Conservation (phyloP, 495 filamentous ascomycete genomes). For the Zalerion maritima region DNA sequence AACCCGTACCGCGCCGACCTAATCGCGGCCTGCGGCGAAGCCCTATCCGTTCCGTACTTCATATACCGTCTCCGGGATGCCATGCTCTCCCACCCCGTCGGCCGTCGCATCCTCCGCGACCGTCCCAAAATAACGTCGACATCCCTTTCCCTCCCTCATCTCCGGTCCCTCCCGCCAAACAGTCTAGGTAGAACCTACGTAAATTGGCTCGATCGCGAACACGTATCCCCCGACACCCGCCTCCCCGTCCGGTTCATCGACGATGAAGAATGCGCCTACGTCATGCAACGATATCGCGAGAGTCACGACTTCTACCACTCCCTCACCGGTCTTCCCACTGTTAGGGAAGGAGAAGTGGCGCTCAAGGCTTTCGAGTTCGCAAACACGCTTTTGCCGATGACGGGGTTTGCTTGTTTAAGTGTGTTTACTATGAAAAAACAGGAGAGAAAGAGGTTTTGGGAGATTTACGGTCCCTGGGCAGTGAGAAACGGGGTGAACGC, state of each 20-base stretch:
- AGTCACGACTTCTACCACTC: slow-evolving; percentile 99
- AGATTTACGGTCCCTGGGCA: slow-evolving; percentile 80
- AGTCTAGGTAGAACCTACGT: slow-evolving; percentile 79
- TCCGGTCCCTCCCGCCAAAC: slow-evolving; percentile 55
- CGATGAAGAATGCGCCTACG: slow-evolving; percentile 88
- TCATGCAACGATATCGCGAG: slow-evolving; percentile 96
- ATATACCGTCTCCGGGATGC: slow-evolving; percentile 79
- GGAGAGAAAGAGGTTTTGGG: slow-evolving; percentile 59
- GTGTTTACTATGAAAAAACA: slow-evolving; percentile 61
- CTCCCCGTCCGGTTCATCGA: slow-evolving; percentile 75
- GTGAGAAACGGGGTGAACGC: slow-evolving; percentile 61
- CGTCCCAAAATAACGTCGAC: slow-evolving; percentile 76
- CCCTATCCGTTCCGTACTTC: slow-evolving; percentile 89
- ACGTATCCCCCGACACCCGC: slow-evolving; percentile 83
- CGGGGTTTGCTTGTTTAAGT: slow-evolving; percentile 50
- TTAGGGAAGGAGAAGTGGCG: slow-evolving; percentile 85
- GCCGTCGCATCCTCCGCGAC: slow-evolving; percentile 81
- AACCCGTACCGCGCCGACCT: slow-evolving; percentile 82
- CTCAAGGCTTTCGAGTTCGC: slow-evolving; percentile 94
- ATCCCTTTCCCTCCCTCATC: slow-evolving; percentile 51
- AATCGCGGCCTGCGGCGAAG: slow-evolving; percentile 84
- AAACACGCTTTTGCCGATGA: slow-evolving; percentile 91
- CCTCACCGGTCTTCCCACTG: slow-evolving; percentile 77
- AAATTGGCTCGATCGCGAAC: slow-evolving; percentile 80
- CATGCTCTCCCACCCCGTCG: slow-evolving; percentile 75